Evolutionary conservation across 768 basidiomycete genomes (phyloP), one percentile per base, ranked within the genome.

Genomic region (Trametes punicea): DNA sequence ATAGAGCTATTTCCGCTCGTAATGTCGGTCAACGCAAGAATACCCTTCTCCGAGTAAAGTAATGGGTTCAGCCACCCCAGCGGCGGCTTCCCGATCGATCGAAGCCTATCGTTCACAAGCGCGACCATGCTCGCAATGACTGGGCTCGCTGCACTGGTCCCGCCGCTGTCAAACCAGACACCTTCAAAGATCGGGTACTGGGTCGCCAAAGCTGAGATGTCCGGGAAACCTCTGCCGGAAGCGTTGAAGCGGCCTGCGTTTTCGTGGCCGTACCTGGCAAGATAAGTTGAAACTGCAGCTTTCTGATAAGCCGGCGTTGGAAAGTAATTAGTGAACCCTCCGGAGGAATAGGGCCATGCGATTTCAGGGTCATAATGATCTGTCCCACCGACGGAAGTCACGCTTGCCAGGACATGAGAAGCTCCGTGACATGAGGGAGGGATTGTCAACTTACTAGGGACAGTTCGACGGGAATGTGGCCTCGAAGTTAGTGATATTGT

Each of bases 151-250:
- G 67, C 68, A 39, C 62, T 63, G 26, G 72, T 73, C 29, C 72
- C 71, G n/a, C 53, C 65, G 46, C 66, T 62, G 26, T 61, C 42
- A 3, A 50, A 63, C 2, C 48, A 25, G 23, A 60, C 15, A 6
- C 58, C 60, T 34, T 55, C 38, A 48, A 47, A 46, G 29, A 65
- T 67, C 52, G 61, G 61, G 48, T 68, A 65, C 51, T 66, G 60
- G 20, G 63, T 50, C 4, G 69, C 73, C 39, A 64, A 58, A 3
- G 78, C 76, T 18, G 75, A 66, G 42, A 79, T 65, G 65, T 80
- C 78, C 26, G 80, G 79, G 67, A 70, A 79, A 2, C 63, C 75
- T 33, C 77, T 76, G 31, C 74, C 75, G 64, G 56, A 67, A 39
- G 38, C 47, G 51, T 61, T 64, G 58, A 68, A 73, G 25, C 59